Conservation (phyloP, 2,329 filamentous ascomycete genomes). For the Pseudopyricularia cyperi region DNA sequence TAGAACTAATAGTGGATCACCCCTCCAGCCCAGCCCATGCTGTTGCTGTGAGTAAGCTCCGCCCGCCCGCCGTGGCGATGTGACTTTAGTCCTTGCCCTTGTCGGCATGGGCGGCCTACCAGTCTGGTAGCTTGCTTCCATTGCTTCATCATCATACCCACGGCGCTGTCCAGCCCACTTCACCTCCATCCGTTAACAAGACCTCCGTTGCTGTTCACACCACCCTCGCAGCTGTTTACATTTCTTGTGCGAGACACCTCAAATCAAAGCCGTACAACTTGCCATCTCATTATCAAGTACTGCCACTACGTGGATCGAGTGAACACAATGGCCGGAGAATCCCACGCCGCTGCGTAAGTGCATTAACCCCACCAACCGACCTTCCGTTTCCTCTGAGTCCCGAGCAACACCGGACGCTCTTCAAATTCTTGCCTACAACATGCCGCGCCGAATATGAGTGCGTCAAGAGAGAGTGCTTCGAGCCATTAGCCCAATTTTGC, state of each 20-base stretch:
- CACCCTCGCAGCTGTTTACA: background rate
- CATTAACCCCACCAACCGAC: background rate
- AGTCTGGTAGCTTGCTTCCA: background rate
- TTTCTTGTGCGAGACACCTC: background rate
- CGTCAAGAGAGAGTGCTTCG: background rate
- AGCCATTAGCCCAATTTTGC: background rate
- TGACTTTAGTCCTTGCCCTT: background rate
- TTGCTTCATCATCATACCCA: background rate
- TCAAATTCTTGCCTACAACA: background rate
- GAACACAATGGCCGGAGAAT: constrained; percentile 1
- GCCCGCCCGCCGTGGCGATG: background rate
- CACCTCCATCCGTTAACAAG: background rate
- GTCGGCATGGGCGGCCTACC: background rate
- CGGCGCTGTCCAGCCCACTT: background rate
- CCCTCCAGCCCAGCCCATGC: background rate
- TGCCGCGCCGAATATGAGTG: too few relatives aligned
- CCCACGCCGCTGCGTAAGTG: constrained; percentile 3
- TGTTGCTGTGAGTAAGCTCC: background rate
- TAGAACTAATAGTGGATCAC: background rate
- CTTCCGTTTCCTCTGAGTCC: background rate
- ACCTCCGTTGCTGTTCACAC: background rate
- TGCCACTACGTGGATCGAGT: background rate
- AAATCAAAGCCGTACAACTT: background rate
- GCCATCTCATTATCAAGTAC: background rate
- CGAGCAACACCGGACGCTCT: background rate